These are phyloP conservation scores for Pythium grandisporangium DNA, from an alignment of 352 stramenopile genomes.

Conservation along the genomic window DNA sequence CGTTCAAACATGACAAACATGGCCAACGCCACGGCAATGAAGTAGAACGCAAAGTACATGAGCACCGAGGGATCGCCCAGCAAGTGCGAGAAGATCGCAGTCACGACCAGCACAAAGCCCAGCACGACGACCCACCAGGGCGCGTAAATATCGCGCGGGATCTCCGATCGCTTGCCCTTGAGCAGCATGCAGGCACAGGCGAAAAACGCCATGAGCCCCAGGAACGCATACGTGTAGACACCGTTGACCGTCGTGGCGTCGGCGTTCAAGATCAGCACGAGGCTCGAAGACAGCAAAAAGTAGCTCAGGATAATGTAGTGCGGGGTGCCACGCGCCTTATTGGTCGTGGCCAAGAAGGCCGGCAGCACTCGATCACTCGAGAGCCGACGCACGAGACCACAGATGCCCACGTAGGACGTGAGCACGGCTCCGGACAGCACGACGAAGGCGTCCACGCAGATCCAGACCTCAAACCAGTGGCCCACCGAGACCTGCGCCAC, in stretches of 20 bases:
- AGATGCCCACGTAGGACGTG: conserved; percentile 63
- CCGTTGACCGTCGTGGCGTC: conserved; percentile 48
- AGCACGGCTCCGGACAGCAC: conserved; percentile 64
- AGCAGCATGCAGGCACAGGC: conserved; percentile 42
- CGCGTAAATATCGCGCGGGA: conserved; percentile 36
- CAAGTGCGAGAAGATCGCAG: conserved; percentile 12
- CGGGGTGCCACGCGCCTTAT: conserved; percentile 37
- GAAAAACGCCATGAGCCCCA: conserved; percentile 68
- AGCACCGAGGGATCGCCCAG: conserved; percentile 14
- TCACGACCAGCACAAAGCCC: conserved; percentile 5
- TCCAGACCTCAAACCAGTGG: conserved; percentile 15
- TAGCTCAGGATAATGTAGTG: conserved; percentile 56
- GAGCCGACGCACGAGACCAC: conserved; percentile 46
- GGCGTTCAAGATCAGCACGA: conserved; percentile 43
- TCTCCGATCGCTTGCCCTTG: conserved; percentile 16
- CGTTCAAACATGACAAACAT: conserved; percentile 17
- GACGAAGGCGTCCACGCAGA: conserved; percentile 66
- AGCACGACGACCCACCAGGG: conserved; percentile 24
- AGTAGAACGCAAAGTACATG: conserved; percentile 14
- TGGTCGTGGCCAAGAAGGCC: conserved; percentile 23
- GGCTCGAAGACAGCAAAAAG: conserved; percentile 33
- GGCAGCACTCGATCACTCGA: conserved; percentile 42
- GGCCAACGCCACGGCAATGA: conserved; percentile 8
- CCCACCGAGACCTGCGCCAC: conserved; percentile 32
- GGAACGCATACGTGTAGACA: conserved; percentile 73